Evolutionary conservation across 805 yeast genomes (phyloP).

Genomic region (Zygosaccharomyces bailii): DNA sequence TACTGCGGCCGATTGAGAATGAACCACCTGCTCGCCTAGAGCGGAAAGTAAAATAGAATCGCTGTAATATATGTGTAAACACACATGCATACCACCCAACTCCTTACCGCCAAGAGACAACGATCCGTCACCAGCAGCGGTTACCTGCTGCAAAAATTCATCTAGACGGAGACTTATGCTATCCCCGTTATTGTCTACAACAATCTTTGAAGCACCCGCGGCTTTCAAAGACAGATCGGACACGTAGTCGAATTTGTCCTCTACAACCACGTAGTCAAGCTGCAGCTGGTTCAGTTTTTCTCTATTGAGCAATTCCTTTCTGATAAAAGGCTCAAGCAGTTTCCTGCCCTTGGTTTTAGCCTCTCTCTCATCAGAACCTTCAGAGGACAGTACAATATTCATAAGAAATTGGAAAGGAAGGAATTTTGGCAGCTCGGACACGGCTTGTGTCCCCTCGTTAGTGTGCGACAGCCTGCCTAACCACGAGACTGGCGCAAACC

Average conservation of each 20-base stretch:
- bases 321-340: constrained; percentile 36
- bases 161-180: constrained; percentile 35
- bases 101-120: background rate
- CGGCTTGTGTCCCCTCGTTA: constrained; percentile 48
- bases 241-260: constrained; percentile 40
- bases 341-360: constrained; percentile 37
- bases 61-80: constrained; percentile 45
- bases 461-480: constrained; percentile 46
- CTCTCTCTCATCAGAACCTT: constrained; percentile 40
- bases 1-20: background rate
- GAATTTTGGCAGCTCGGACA: constrained; percentile 50
- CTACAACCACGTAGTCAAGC: constrained; percentile 37
- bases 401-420: constrained; percentile 48
- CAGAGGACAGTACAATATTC: constrained; percentile 43
- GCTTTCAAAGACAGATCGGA: constrained; percentile 52
- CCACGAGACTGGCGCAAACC: constrained; percentile 60
- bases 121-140: background rate
- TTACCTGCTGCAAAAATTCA: constrained; percentile 21
- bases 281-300: constrained; percentile 34
- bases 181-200: constrained; percentile 36
- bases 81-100: constrained; percentile 33
- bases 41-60: constrained; percentile 43
- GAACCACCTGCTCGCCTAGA: background rate
- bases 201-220: constrained; percentile 53
- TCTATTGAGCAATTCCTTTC: constrained; percentile 45